Conservation (phyloP, 2,329 filamentous ascomycete species). For the Phaeosphaeriaceae sp. region DNA sequence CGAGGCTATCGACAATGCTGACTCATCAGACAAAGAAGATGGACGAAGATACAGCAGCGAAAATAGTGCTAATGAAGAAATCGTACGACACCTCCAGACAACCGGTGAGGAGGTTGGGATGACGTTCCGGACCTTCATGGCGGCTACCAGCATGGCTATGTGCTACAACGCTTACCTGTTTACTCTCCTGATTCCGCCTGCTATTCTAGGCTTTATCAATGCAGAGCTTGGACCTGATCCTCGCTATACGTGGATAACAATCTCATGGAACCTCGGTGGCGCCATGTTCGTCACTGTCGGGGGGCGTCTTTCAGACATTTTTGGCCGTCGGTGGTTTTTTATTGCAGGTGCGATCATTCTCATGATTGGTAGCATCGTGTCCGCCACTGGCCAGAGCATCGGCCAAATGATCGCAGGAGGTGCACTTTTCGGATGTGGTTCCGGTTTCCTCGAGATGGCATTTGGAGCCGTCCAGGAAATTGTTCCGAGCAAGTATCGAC, state of each 20-base stretch:
- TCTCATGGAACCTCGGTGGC: slow-evolving; percentile 42
- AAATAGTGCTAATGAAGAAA: slow-evolving; percentile 35
- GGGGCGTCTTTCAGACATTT: slow-evolving; percentile 50
- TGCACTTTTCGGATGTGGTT: slow-evolving; percentile 51
- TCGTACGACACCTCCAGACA: slow-evolving; percentile 34
- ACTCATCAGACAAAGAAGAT: slow-evolving; percentile 14
- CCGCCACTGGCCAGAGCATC: slow-evolving; percentile 50
- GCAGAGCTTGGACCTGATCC: slow-evolving; percentile 42
- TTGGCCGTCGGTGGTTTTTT: slow-evolving; percentile 45
- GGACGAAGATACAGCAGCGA: background rate
- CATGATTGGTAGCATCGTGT: slow-evolving; percentile 48
- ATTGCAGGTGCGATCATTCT: slow-evolving; percentile 42
- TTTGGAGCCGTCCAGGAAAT: slow-evolving; percentile 50
- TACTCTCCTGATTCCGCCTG: slow-evolving; percentile 41
- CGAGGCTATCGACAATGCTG: slow-evolving; percentile 25
- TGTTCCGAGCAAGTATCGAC: slow-evolving; percentile 49
- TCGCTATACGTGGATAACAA: slow-evolving; percentile 42
- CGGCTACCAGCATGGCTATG: slow-evolving; percentile 18
- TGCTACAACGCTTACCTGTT: slow-evolving; percentile 45
- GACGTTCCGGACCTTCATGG: slow-evolving; percentile 18
- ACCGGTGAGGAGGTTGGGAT: slow-evolving; percentile 42
- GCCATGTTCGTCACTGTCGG: slow-evolving; percentile 42
- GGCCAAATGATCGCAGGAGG: slow-evolving; percentile 52
- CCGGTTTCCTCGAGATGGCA: slow-evolving; percentile 51
- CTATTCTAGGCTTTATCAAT: slow-evolving; percentile 42